These are phyloP conservation scores for Sanguinoderma infundibulare DNA, from an alignment of 1,284 basidiomycete species.

Conservation along the genomic window DNA sequence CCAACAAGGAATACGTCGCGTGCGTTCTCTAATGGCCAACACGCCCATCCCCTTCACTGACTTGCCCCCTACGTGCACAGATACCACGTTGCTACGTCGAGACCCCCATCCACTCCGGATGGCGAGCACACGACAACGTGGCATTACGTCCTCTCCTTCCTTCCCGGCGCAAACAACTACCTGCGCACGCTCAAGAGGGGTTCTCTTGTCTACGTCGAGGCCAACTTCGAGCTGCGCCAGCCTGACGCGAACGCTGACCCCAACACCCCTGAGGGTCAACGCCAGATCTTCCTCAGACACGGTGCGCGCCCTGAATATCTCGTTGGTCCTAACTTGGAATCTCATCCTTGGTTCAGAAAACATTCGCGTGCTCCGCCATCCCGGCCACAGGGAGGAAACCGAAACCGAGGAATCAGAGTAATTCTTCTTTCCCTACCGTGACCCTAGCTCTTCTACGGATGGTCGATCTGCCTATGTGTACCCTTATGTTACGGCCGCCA, in stretches of 20 bases:
- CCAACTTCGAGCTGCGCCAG: conserved; percentile 74
- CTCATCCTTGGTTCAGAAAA: conserved; percentile 29
- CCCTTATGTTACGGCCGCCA: not conserved
- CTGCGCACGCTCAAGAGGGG: conserved; percentile 71
- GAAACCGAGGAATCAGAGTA: conserved; percentile 13
- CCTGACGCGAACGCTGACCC: conserved; percentile 66
- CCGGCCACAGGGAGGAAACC: conserved; percentile 14
- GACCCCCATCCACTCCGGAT: conserved; percentile 35
- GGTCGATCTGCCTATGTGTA: not conserved
- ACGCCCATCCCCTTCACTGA: not conserved
- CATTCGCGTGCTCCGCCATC: conserved; percentile 33
- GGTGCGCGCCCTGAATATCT: conserved; percentile 44
- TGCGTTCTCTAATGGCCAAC: conserved; percentile 43
- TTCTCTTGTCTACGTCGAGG: conserved; percentile 75
- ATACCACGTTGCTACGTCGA: conserved; percentile 72
- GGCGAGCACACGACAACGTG: conserved; percentile 59
- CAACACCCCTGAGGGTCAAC: conserved; percentile 66
- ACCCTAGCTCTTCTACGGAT: not conserved
- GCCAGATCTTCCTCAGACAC: conserved; percentile 79
- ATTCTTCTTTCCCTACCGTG: not conserved
- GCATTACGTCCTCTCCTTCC: conserved; percentile 78
- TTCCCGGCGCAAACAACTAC: conserved; percentile 56
- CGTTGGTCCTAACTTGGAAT: not conserved
- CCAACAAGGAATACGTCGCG: conserved; percentile 77
- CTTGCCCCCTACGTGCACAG: conserved; percentile 36